Conservation (phyloP, 2,329 filamentous ascomycete species). For the Dactylonectria estremocensis region DNA sequence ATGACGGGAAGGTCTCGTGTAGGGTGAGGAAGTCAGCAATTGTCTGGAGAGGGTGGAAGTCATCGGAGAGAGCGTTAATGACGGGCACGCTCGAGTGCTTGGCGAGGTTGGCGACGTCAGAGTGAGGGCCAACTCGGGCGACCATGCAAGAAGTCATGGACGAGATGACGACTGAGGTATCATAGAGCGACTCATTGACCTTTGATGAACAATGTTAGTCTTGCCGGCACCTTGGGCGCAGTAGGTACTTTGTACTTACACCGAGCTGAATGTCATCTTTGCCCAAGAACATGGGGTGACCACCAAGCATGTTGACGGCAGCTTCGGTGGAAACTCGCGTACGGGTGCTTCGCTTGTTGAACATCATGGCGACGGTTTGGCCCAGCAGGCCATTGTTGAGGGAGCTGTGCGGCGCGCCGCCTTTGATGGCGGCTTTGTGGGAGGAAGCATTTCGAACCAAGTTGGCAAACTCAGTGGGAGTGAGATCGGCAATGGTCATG, state of each 20-base stretch:
- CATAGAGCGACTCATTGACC: constrained; percentile 95
- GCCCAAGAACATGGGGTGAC: constrained; percentile 96
- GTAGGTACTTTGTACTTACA: constrained; percentile 65
- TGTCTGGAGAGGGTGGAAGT: constrained; percentile 94
- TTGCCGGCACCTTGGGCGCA: background rate
- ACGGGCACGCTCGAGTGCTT: constrained; percentile 83
- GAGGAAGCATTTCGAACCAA: constrained; percentile 86
- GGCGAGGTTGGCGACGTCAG: constrained; percentile 80
- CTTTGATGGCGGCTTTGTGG: constrained; percentile 85
- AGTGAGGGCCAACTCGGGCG: constrained; percentile 82
- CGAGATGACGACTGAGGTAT: constrained; percentile 93
- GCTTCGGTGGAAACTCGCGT: constrained; percentile 95
- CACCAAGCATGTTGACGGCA: constrained; percentile 89
- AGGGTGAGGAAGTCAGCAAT: constrained; percentile 96
- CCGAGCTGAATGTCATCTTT: constrained; percentile 97
- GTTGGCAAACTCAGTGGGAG: constrained; percentile 82
- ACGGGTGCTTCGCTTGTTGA: constrained; percentile 94
- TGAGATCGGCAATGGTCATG: constrained; percentile 91
- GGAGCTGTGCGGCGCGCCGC: constrained; percentile 67
- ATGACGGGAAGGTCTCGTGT: constrained; percentile 79
- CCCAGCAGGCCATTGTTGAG: constrained; percentile 77
- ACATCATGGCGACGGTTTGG: constrained; percentile 93
- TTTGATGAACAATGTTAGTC: constrained; percentile 49
- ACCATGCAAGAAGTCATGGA: constrained; percentile 91
- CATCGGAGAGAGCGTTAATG: constrained; percentile 90